These are phyloP conservation scores for Phialophora tarda DNA, from an alignment of 2,329 filamentous ascomycete genomes.

Conservation along the genomic window DNA sequence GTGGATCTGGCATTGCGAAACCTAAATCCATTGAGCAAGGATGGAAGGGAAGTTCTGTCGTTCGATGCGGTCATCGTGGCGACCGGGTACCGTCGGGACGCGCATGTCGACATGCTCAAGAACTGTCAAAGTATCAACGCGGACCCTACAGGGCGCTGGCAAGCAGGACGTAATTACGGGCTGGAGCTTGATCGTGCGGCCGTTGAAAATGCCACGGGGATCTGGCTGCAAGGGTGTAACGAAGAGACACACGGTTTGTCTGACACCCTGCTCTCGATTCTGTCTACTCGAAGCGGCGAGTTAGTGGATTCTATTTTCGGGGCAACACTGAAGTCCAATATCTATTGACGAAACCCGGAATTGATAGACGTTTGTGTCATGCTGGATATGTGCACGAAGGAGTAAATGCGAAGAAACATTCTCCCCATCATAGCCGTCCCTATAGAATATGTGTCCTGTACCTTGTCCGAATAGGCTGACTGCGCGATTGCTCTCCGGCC, in stretches of 20 bases:
- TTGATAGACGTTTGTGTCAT: background rate
- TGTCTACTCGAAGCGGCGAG: constrained; percentile 76
- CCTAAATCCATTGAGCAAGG: constrained; percentile 43
- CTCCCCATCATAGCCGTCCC: background rate
- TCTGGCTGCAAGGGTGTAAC: constrained; percentile 94
- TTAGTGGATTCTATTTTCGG: constrained; percentile 77
- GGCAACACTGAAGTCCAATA: constrained; percentile 14
- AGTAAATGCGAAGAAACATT: background rate
- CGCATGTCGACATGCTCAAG: constrained; percentile 78
- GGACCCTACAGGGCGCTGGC: constrained; percentile 59
- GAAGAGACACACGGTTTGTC: constrained; percentile 89
- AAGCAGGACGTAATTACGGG: constrained; percentile 77
- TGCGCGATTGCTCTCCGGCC: background rate
- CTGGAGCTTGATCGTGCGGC: constrained; percentile 71
- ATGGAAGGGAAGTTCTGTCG: constrained; percentile 66
- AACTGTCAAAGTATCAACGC: constrained; percentile 45
- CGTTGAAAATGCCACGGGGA: constrained; percentile 74
- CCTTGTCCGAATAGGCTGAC: background rate
- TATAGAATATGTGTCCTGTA: background rate
- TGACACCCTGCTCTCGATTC: constrained; percentile 79
- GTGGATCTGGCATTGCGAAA: constrained; percentile 67
- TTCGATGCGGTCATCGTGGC: constrained; percentile 84
- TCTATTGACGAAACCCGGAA: constrained; percentile 16
- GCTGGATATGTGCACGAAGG: background rate
- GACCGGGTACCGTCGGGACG: constrained; percentile 80